Conservation (phyloP, 805 yeast species). For the Saccharomyces eubayanus region DNA sequence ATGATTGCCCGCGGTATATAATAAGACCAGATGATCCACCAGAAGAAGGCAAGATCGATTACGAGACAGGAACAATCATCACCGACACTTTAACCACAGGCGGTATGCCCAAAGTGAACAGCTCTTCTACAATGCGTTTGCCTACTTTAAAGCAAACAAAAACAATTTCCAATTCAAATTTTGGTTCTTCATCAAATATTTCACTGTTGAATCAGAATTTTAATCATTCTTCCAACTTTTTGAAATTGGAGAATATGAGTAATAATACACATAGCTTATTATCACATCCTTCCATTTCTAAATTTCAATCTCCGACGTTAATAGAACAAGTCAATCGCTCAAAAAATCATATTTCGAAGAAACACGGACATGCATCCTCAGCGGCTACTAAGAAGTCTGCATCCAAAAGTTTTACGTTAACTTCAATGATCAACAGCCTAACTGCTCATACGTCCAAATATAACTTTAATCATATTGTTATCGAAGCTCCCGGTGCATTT, state of each 20-base stretch:
- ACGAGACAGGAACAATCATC: constrained; percentile 26
- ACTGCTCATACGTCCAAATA: constrained; percentile 24
- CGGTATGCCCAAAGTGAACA: constrained; percentile 18
- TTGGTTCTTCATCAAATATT: neutral
- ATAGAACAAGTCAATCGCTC: neutral
- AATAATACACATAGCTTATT: neutral
- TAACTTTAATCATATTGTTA: constrained; percentile 16
- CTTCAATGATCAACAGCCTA: constrained; percentile 20
- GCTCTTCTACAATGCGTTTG: constrained; percentile 13
- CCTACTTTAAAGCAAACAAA: constrained; percentile 12
- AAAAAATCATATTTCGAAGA: neutral
- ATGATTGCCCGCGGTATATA: constrained; percentile 37
- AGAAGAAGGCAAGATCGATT: constrained; percentile 29
- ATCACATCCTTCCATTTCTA: neutral
- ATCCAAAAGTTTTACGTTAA: constrained; percentile 18
- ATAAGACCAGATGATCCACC: constrained; percentile 38
- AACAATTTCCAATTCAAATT: neutral
- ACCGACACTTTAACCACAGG: constrained; percentile 13
- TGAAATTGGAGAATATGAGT: neutral
- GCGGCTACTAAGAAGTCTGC: constrained; percentile 10
- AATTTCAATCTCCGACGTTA: neutral
- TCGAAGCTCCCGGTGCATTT: constrained; percentile 26
- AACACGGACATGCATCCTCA: constrained; percentile 3
- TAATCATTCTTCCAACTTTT: neutral
- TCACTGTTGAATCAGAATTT: neutral